Percentiles rank a stretch among this genome's conserved stretches.
These are phyloP conservation scores for Alternaria burnsii DNA, from an alignment of 2,329 filamentous ascomycete species.

Conservation along the genomic window DNA sequence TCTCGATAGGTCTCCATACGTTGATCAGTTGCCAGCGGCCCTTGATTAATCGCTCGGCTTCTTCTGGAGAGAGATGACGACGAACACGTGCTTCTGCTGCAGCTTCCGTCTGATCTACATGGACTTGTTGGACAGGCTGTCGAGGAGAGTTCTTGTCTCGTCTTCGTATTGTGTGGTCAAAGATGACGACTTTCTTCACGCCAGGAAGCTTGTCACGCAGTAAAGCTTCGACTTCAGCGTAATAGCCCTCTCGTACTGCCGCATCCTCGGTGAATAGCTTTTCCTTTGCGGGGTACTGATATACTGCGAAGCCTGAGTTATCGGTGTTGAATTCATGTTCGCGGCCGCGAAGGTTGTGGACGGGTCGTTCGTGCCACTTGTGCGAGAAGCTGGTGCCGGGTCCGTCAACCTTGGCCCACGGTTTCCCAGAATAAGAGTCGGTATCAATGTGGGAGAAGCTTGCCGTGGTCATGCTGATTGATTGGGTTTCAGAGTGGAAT, in stretches of 20 bases:
- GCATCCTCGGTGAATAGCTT: constrained; percentile 65
- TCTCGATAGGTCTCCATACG: constrained; percentile 73
- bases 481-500: background rate
- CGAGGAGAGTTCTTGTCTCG: constrained; percentile 63
- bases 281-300: constrained; percentile 62
- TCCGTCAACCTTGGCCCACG: constrained; percentile 72
- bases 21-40: constrained; percentile 73
- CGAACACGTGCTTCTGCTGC: constrained; percentile 70
- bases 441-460: constrained; percentile 70
- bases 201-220: constrained; percentile 64
- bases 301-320: constrained; percentile 66
- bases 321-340: constrained; percentile 64
- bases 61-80: constrained; percentile 64
- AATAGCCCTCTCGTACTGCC: constrained; percentile 66
- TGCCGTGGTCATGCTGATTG: constrained; percentile 63
- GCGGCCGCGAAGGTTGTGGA: constrained; percentile 64
- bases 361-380: constrained; percentile 56
- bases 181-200: constrained; percentile 70
- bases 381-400: constrained; percentile 64
- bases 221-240: constrained; percentile 67
- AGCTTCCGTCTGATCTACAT: constrained; percentile 74
- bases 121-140: constrained; percentile 73
- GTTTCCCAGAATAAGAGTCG: constrained; percentile 60
- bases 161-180: constrained; percentile 75
- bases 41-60: constrained; percentile 65